Evolutionary conservation across 2,329 filamentous ascomycete genomes (phyloP), one percentile per base, ranked within the genome.

Genomic region (Lachnellula subtilissima): DNA sequence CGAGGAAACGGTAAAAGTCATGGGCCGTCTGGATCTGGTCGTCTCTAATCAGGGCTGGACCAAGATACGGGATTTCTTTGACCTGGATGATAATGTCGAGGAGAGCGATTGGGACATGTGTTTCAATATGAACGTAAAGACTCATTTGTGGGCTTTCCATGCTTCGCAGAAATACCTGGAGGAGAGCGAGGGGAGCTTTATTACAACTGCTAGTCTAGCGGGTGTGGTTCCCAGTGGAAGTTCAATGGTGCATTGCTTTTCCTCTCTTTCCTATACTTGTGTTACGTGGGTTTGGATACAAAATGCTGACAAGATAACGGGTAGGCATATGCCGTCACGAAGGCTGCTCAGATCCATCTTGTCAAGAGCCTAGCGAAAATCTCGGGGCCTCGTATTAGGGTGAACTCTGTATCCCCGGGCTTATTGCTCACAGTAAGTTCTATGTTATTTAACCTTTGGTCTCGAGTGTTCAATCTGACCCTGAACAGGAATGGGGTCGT

Each of bases 261-360:
- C n/a, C 19, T 50, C 40, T 25, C 19, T 40, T 37, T n/a, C 42
- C 28, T 28, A 28, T 9, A 28, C 7, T 28, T 28, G 2, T 28
- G 28, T 28, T 3, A 8, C 8, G 28, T 28, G 28, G 7, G 28
- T 48, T 2, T 19, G 12, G 14, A 28, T 19, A n/a, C 1, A 7
- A 40, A 32, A n/a, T 5, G 17, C 43, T 19, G 23, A n/a, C 17
- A 8, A 43, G 22, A 40, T 22, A 48, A 79, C 85, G 82, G 89
- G 3, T 94, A 80, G 85, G 82, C 89, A 3, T 94, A 94, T 66
- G 78, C 84, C 0, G 86, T 92, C 17, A 88, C 87, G 39, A 94
- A 94, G 69, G 82, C 89, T 0, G 89, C 89, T 11, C 82, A 86
- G 56, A 72, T 85, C 39, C 82, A 85, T 65, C 73, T 86, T 3